Percentiles rank a stretch among this genome's conserved stretches.
Conservation (phyloP, 208 protist genomes). For the Naegleria lovaniensis region DNA sequence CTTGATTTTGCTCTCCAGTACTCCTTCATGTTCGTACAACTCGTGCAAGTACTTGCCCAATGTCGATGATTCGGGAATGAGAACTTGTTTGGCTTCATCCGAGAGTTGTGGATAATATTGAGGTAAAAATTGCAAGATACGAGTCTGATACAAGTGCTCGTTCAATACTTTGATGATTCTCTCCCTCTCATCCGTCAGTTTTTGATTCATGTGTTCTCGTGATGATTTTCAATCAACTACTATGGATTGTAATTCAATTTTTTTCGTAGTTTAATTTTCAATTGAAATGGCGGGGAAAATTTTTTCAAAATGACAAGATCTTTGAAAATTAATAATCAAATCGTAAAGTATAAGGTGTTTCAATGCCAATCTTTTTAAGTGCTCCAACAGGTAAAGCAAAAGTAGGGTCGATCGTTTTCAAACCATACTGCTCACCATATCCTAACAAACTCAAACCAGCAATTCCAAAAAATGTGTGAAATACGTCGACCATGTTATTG, state of each 20-base stretch:
- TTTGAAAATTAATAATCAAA: background rate
- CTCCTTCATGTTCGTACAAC: background rate
- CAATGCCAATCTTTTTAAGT: background rate
- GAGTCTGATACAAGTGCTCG: background rate
- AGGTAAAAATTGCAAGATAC: background rate
- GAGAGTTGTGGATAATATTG: background rate
- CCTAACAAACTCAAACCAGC: slow-evolving; percentile 85
- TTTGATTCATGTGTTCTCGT: background rate
- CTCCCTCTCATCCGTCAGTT: background rate
- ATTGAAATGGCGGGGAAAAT: no score
- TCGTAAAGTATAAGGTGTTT: slow-evolving; percentile 11
- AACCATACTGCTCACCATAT: slow-evolving; percentile 40
- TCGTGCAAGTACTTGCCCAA: background rate
- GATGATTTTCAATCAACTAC: no score
- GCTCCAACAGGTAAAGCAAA: slow-evolving; percentile 9
- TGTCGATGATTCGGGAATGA: background rate
- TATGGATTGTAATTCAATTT: background rate
- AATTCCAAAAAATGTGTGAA: slow-evolving; percentile 98
- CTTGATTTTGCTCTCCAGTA: background rate
- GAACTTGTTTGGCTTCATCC: no score
- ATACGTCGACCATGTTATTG: slow-evolving; percentile 94
- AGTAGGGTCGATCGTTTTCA: slow-evolving; percentile 17
- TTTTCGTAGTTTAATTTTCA: background rate
- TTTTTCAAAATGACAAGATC: no score
- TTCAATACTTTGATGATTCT: slow-evolving; percentile 19